Base-by-base conservation (phyloP, 2,329 filamentous ascomycete genomes). In the Fusarium concolor region DNA sequence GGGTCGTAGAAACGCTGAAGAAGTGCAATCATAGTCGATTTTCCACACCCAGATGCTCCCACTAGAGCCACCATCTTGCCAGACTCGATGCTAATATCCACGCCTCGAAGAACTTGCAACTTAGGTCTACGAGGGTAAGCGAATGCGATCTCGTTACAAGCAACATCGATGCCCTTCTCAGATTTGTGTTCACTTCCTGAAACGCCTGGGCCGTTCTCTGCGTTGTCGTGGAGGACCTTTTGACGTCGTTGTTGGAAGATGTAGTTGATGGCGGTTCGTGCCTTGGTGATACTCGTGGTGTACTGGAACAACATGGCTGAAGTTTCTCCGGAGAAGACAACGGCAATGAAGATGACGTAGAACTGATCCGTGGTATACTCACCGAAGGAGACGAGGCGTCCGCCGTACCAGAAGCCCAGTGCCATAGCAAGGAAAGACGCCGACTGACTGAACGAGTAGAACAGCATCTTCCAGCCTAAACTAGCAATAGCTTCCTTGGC, bases 41-140 rank as follows among this genome's bases (percentile, higher is more conserved):
- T 90, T 1, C 86, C 87, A 65, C 85, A 87, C 9, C 86, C 86
- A 1, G 84, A 87, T 2, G 85, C 80, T 6, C 87, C 86, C 0
- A 89, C 86, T 10, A 88, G 80, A 4, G 85, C 87, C 3, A 85
- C 76, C 69, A 84, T 86, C 64, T 82, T 79, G 11, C 84, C 83
- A 7, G 81, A 79, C 31, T 76, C 62, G 51, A 86, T 81, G 50
- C 60, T 61, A 41, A 84, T 78, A 41, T 79, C 71, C 14, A 85
- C 76, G 6, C 79, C 77, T 20, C 79, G 72, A 15, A 82, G 73
- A 57, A 81, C 75, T 55, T 77, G 74, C 9, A 76, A 46, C 63
- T 74, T 66, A 12, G 79, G 76, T 14, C 80, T 71, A 38, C 77
- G 68, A 6, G 87, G 86, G 59, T 91, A 91, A 2, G 86, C 79